phyloP scores from a whole-genome alignment of 352 stramenopile species.

The Phytophthora rubi region DNA sequence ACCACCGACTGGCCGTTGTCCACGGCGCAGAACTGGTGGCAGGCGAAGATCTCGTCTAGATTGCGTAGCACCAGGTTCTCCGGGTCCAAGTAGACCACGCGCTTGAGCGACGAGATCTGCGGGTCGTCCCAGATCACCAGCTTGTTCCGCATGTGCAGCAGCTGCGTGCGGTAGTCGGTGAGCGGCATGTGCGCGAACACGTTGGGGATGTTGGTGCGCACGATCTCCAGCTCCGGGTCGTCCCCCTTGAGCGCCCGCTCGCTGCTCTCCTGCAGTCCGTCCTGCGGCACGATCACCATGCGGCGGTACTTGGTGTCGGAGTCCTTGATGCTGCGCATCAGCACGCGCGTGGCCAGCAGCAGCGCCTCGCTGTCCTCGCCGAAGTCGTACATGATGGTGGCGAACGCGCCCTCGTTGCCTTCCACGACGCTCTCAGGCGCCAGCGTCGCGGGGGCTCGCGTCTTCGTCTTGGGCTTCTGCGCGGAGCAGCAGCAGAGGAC shows the following conservation, averaged over 20 bases:
- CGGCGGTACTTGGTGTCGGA: conserved; percentile 70
- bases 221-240: conserved; percentile 72
- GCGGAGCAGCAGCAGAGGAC: conserved; percentile 8
- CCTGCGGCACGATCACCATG: conserved; percentile 74
- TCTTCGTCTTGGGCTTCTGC: conserved; percentile 5
- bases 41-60: conserved; percentile 85
- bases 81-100: conserved; percentile 78
- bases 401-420: conserved; percentile 55
- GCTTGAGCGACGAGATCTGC: conserved; percentile 63
- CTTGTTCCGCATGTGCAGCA: conserved; percentile 88
- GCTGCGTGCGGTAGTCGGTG: conserved; percentile 68
- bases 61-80: conserved; percentile 85
- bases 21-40: conserved; percentile 78
- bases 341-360: conserved; percentile 68
- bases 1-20: conserved; percentile 85
- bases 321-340: conserved; percentile 75
- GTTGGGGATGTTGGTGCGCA: conserved; percentile 68
- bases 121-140: conserved; percentile 83
- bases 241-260: conserved; percentile 51
- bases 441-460: conserved; percentile 5
- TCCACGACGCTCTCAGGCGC: conserved; percentile 37
- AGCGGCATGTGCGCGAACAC: conserved; percentile 67
- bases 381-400: conserved; percentile 76
- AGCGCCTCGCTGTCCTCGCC: conserved; percentile 64
- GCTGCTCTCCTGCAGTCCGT: conserved; percentile 54